Evolutionary conservation across 2,329 filamentous ascomycete genomes (phyloP).

Genomic region (Colletotrichum sublineola): DNA sequence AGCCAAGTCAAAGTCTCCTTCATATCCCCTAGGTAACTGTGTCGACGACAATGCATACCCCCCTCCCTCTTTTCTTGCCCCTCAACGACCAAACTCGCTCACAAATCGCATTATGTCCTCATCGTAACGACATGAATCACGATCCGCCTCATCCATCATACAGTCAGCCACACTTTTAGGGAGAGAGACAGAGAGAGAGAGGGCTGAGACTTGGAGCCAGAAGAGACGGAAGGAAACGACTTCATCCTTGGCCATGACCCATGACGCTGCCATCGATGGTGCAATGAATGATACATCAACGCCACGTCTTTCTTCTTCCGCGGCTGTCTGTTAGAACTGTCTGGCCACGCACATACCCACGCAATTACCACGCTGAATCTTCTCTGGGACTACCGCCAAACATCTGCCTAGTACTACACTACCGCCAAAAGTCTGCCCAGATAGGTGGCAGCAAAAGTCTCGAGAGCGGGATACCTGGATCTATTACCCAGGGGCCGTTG

Average conservation of each 20-base stretch:
- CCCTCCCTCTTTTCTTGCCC: neutral
- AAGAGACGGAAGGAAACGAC: neutral
- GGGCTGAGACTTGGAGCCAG: neutral
- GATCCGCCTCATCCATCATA: slow-evolving; percentile 26
- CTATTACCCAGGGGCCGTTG: slow-evolving; percentile 20
- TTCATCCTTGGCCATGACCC: slow-evolving; percentile 6
- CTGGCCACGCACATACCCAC: slow-evolving; percentile 7
- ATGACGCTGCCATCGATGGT: slow-evolving; percentile 26
- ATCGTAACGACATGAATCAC: slow-evolving; percentile 29
- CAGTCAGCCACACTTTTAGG: neutral
- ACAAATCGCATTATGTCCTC: slow-evolving; percentile 6
- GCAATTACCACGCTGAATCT: neutral
- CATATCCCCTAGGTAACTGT: slow-evolving; percentile 6
- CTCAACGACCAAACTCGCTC: neutral
- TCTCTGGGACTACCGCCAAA: slow-evolving; percentile 19
- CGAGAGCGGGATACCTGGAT: slow-evolving; percentile 2
- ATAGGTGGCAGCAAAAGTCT: slow-evolving; percentile 11
- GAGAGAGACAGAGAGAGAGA: no score
- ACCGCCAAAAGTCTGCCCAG: slow-evolving; percentile 26
- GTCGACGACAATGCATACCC: slow-evolving; percentile 6
- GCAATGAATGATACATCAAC: slow-evolving; percentile 35
- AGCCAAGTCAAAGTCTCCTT: slow-evolving; percentile 10
- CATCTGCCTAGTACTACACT: slow-evolving; percentile 5
- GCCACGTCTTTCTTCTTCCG: slow-evolving; percentile 31
- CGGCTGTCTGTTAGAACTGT: slow-evolving; percentile 7